phyloP scores from a whole-genome alignment of 164 flowering plant species.

The Akebia trifoliata region DNA sequence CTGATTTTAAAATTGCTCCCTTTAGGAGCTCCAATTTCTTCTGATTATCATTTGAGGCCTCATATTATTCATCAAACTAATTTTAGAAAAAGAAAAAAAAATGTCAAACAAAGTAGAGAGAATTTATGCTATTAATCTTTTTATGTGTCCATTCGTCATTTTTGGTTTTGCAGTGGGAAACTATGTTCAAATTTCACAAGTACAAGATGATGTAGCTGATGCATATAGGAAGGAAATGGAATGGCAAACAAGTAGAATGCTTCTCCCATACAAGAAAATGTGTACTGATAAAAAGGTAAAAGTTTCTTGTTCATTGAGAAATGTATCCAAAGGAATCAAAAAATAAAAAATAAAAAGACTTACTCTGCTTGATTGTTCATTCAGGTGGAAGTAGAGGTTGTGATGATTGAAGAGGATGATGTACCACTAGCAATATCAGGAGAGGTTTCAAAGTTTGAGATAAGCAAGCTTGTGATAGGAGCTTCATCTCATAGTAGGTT shows the following conservation, averaged over 20 bases:
- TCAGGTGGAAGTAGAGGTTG: slow-evolving; percentile 63
- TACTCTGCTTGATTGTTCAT: slow-evolving; percentile 7
- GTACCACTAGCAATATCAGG: slow-evolving; percentile 53
- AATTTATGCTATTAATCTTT: too few relatives aligned
- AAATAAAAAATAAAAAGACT: slow-evolving; percentile 1
- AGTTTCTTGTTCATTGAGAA: too few relatives aligned
- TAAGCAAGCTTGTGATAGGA: slow-evolving; percentile 68
- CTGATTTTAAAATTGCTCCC: too few relatives aligned
- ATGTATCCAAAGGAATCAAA: too few relatives aligned
- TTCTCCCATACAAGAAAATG: slow-evolving; percentile 58
- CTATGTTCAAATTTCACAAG: slow-evolving; percentile 56
- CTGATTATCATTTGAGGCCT: too few relatives aligned
- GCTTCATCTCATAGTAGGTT: slow-evolving; percentile 55
- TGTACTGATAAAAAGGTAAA: too few relatives aligned
- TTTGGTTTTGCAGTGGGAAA: slow-evolving; percentile 60
- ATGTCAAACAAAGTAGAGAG: too few relatives aligned
- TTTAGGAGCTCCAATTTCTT: too few relatives aligned
- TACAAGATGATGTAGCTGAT: slow-evolving; percentile 60
- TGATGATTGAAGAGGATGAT: slow-evolving; percentile 69
- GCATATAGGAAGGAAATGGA: slow-evolving; percentile 64
- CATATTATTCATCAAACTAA: too few relatives aligned
- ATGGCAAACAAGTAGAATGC: slow-evolving; percentile 50
- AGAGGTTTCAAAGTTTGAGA: slow-evolving; percentile 35
- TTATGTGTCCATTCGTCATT: slow-evolving; percentile 5
- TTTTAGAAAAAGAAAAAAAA: too few relatives aligned